Evolutionary conservation across 805 yeast species (phyloP).

Genomic region (Pichia thaimueangensis): DNA sequence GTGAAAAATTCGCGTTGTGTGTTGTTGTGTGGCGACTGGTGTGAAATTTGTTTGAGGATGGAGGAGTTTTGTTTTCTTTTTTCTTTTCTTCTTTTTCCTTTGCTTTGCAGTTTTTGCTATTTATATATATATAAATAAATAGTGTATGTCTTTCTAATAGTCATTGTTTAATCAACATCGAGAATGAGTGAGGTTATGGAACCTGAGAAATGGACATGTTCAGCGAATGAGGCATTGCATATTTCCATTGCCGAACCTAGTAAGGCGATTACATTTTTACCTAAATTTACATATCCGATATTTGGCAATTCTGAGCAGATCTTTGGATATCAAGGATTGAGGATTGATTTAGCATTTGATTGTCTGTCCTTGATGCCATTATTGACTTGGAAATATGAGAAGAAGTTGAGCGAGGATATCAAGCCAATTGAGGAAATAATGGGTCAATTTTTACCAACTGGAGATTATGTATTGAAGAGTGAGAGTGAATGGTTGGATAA

Average conservation of each 20-base stretch:
- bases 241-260: slow-evolving; percentile 53
- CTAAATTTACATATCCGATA: slow-evolving; percentile 84
- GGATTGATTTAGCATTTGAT: slow-evolving; percentile 67
- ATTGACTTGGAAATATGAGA: slow-evolving; percentile 50
- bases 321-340: slow-evolving; percentile 72
- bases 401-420: slow-evolving; percentile 48
- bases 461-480: slow-evolving; percentile 50
- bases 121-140: neutral
- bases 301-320: slow-evolving; percentile 88
- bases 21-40: no score
- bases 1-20: neutral
- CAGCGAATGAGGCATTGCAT: slow-evolving; percentile 62
- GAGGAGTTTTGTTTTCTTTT: no score
- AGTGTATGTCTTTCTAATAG: no score
- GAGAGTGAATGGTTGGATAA: slow-evolving; percentile 62
- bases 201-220: slow-evolving; percentile 56
- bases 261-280: slow-evolving; percentile 61
- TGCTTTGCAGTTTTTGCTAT: no score
- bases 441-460: slow-evolving; percentile 51
- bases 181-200: slow-evolving; percentile 11
- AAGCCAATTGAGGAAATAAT: slow-evolving; percentile 55
- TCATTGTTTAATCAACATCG: neutral
- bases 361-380: slow-evolving; percentile 68
- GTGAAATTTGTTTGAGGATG: no score
- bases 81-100: no score